Evolutionary conservation across 495 filamentous ascomycete species (phyloP).

Genomic region (Clavariopsis aquatica): DNA sequence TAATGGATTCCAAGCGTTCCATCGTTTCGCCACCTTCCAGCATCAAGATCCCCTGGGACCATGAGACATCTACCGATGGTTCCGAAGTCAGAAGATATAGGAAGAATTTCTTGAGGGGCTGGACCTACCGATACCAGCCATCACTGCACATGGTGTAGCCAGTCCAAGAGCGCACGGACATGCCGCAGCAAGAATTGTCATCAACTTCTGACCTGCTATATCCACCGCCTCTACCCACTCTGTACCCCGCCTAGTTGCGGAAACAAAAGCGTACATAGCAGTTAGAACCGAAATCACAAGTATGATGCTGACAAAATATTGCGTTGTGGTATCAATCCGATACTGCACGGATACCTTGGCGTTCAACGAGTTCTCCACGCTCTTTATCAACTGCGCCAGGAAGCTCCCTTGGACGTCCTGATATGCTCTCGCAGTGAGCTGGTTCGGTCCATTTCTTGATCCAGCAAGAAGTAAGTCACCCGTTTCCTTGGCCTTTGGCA

Average conservation of each 20-base stretch:
- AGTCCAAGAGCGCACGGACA: slow-evolving; percentile 12
- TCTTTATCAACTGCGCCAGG: neutral
- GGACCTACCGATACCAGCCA: neutral
- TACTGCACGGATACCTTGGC: slow-evolving; percentile 7
- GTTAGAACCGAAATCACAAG: neutral
- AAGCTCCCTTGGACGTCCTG: neutral
- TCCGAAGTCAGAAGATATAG: neutral
- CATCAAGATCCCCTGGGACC: slow-evolving; percentile 9
- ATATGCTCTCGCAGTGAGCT: neutral
- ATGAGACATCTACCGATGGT: slow-evolving; percentile 1
- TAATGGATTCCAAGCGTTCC: slow-evolving; percentile 2
- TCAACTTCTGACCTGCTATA: neutral
- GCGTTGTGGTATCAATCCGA: slow-evolving; percentile 6
- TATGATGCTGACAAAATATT: slow-evolving; percentile 10
- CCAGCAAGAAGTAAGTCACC: neutral
- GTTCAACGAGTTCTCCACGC: slow-evolving; percentile 10
- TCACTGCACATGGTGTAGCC: slow-evolving; percentile 9
- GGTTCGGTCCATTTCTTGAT: slow-evolving; percentile 1
- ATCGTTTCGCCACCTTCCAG: slow-evolving; percentile 9
- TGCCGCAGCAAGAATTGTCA: slow-evolving; percentile 11
- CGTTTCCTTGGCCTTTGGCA: neutral
- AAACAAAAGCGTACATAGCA: neutral
- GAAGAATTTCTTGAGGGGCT: neutral
- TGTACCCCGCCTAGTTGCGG: neutral
- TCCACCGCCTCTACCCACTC: neutral